These are phyloP conservation scores for Plasmodium coatneyi DNA, from an alignment of 169 alveolate genomes.

Conservation along the genomic window DNA sequence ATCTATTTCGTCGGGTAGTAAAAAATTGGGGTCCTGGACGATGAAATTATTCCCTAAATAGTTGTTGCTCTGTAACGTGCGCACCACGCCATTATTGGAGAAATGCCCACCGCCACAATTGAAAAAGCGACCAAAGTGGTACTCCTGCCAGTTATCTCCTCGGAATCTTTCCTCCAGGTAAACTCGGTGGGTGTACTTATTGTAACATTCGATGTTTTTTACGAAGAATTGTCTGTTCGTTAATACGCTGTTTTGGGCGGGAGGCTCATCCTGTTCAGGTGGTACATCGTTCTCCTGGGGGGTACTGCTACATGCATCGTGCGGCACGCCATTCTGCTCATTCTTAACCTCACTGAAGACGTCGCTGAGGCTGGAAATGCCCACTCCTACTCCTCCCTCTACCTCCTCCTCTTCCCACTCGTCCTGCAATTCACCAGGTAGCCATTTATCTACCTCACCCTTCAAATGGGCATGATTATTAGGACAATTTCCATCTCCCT, in stretches of 20 bases:
- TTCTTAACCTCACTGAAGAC: not conserved
- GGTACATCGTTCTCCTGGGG: not conserved
- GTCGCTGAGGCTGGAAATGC: not conserved
- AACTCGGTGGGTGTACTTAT: constrained; percentile 40
- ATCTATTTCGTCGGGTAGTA: constrained; percentile 44
- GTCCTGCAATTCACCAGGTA: not conserved
- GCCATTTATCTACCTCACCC: not conserved
- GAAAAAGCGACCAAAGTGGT: constrained; percentile 26
- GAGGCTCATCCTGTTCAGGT: not conserved
- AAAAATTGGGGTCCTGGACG: constrained; percentile 58
- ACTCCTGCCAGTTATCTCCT: constrained; percentile 70
- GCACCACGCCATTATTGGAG: not conserved
- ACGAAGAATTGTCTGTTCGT: constrained; percentile 37
- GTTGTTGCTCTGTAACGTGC: constrained; percentile 4
- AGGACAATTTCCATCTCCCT: not conserved
- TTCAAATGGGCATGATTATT: not conserved
- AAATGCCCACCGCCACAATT: not conserved
- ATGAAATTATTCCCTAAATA: constrained; percentile 45
- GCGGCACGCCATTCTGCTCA: not conserved
- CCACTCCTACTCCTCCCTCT: not conserved
- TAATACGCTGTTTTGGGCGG: not conserved
- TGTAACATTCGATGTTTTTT: constrained; percentile 48
- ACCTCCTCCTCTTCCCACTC: not conserved
- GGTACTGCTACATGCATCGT: not conserved
- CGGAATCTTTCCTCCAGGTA: constrained; percentile 28